Base-by-base conservation (phyloP, 2,329 filamentous ascomycete genomes). In the Alternaria conjuncta region DNA sequence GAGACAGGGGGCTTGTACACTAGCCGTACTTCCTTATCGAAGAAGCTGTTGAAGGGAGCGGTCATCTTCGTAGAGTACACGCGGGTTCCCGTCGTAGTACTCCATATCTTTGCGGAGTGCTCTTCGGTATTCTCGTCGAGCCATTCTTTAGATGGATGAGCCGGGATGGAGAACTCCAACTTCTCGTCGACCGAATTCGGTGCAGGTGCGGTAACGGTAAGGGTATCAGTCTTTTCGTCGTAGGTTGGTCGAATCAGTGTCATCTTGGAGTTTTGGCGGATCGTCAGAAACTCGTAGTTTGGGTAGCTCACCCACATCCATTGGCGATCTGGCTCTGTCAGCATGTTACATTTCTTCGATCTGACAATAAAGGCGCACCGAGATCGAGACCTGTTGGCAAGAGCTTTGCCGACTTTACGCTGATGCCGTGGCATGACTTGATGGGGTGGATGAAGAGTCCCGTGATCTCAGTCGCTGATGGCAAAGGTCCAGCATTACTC, bases 281-380 rank as follows among this genome's bases (percentile, higher is more conserved):
- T 90, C 3, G 88, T 90, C 56, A 90, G 75, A 73, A 90, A 90
- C 60, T 87, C 83, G 54, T 82, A 78, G 5, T 80, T 82, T 15
- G 83, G 79, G 2, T 84, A 82, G 32, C 86, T 83, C 51, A 89
- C 83, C 76, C 90, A 88, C 88, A 90, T 90, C 88, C 88, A 90
- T 66, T 87, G 85, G 7, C 88, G 82, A 73, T 90, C 89, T 78
- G 43, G 7, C 18, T 6, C 15, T n/a, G 53, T 72, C n/a, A 72
- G 57, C 5, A 41, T 30, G 1, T 12, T 12, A 5, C 3, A 13
- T 0, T 18, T 23, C 28, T 30, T 2, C 4, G 8, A 7, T 15
- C 12, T n/a, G 11, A 21, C 18, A 10, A 12, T 2, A 41, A 11
- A 12, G 21, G 59, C 51, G 25, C 73, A 78, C 76, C 76, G 12